A percentile compares a stretch with the other conserved stretches of the same genome.
Evolutionary conservation across 768 basidiomycete species (phyloP).

Genomic region (Termitomyces titanicus): DNA sequence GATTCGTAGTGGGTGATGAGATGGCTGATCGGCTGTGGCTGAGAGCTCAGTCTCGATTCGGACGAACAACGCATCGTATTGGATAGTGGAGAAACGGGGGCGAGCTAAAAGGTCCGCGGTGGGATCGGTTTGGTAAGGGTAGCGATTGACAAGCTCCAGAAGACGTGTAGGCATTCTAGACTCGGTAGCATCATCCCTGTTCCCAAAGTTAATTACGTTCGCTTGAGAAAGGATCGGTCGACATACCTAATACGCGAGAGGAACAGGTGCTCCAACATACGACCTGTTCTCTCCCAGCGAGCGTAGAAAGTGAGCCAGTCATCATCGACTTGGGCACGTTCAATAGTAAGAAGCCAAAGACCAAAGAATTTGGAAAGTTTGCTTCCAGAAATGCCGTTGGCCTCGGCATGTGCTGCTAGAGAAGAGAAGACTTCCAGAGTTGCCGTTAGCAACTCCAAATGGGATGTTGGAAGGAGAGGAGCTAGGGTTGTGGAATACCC

Average conservation of each 20-base stretch:
- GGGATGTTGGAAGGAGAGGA: slow-evolving; percentile 55
- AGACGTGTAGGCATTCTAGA: slow-evolving; percentile 67
- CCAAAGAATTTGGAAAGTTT: slow-evolving; percentile 73
- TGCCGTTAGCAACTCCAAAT: slow-evolving; percentile 53
- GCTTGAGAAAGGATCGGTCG: background rate
- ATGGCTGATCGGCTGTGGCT: slow-evolving; percentile 29
- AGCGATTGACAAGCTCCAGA: slow-evolving; percentile 63
- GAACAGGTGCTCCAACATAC: slow-evolving; percentile 75
- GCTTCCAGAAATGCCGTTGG: slow-evolving; percentile 72
- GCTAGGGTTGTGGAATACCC: slow-evolving; percentile 61
- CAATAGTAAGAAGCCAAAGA: slow-evolving; percentile 61
- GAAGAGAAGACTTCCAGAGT: slow-evolving; percentile 64
- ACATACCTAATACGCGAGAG: slow-evolving; percentile 66
- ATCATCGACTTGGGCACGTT: slow-evolving; percentile 44
- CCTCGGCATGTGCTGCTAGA: slow-evolving; percentile 68
- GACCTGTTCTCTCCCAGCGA: slow-evolving; percentile 71
- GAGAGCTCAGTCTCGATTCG: slow-evolving; percentile 57
- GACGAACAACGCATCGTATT: slow-evolving; percentile 61
- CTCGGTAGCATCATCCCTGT: slow-evolving; percentile 54
- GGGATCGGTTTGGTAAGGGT: slow-evolving; percentile 49
- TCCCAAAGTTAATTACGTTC: slow-evolving; percentile 2
- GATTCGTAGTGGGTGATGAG: slow-evolving; percentile 54
- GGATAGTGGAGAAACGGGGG: slow-evolving; percentile 67
- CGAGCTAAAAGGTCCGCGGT: slow-evolving; percentile 49
- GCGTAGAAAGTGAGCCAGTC: slow-evolving; percentile 66